These are phyloP conservation scores for Coniochaeta sp. DNA, from an alignment of 2,329 filamentous ascomycete genomes.

Conservation along the genomic window DNA sequence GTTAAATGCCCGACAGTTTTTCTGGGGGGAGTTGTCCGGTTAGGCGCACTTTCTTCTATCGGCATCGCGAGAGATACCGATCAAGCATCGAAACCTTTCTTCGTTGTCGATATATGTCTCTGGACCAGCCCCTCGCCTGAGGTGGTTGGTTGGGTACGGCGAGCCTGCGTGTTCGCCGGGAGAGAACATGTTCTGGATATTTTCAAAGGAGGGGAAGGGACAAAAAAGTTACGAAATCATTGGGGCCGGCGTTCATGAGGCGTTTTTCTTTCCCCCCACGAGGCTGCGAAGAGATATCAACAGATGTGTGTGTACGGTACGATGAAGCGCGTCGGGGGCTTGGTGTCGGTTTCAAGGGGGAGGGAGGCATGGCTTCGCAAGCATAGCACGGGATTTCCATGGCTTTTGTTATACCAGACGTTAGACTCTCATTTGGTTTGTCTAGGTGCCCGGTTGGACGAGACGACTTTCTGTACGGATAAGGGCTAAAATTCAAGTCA, in stretches of 20 bases:
- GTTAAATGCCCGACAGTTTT: neutral
- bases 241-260: neutral
- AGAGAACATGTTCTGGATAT: neutral
- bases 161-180: neutral
- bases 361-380: neutral
- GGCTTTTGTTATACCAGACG: neutral
- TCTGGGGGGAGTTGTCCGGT: neutral
- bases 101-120: neutral
- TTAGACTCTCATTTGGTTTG: conserved; percentile 1
- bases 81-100: neutral
- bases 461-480: neutral
- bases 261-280: neutral
- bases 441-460: neutral
- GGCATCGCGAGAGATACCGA: neutral
- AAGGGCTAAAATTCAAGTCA: neutral
- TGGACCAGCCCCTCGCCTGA: neutral
- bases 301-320: neutral
- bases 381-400: conserved; percentile 1
- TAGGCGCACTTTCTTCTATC: neutral
- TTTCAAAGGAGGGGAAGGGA: neutral
- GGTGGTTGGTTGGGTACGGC: neutral
- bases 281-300: neutral
- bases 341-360: neutral
- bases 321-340: neutral
- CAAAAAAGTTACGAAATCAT: neutral